These are phyloP conservation scores for Nowakowskiella sp. DNA, from an alignment of 192 early-diverging fungal genomes.

Conservation along the genomic window DNA sequence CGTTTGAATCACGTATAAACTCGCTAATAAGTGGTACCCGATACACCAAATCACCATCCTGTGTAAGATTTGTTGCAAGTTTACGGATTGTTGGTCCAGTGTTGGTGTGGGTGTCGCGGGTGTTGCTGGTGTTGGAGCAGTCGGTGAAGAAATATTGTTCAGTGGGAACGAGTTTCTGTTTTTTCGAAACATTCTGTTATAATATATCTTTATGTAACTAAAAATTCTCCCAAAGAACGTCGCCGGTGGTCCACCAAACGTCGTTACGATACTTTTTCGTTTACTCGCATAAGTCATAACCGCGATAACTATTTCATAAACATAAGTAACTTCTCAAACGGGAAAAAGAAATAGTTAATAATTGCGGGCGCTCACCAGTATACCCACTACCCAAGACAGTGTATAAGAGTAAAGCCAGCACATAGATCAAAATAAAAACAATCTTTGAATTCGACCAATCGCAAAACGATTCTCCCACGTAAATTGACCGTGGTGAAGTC, in stretches of 20 bases:
- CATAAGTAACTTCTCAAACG: background rate
- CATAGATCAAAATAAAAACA: background rate
- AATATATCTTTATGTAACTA: too few species aligned
- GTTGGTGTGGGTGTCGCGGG: too few species aligned
- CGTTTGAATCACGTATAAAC: slow-evolving; percentile 5
- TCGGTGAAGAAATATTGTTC: too few species aligned
- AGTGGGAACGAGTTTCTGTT: too few species aligned
- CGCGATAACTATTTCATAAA: slow-evolving; percentile 4
- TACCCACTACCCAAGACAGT: background rate
- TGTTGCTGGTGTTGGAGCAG: too few species aligned
- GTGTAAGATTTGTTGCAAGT: slow-evolving; percentile 8
- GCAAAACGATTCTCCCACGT: too few species aligned
- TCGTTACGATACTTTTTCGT: background rate
- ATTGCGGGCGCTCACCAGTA: background rate
- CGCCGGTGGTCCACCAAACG: too few species aligned
- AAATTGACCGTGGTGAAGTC: too few species aligned
- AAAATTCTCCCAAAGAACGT: too few species aligned
- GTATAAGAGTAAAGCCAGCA: background rate
- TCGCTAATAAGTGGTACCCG: slow-evolving; percentile 16
- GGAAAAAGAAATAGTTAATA: background rate
- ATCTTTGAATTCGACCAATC: too few species aligned
- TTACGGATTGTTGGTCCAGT: too few species aligned
- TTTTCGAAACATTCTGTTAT: too few species aligned
- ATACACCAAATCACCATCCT: slow-evolving; percentile 12
- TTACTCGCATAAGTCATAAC: slow-evolving; percentile 1